Conservation (phyloP, 2,329 filamentous ascomycete genomes). For the Beauveria sp. region DNA sequence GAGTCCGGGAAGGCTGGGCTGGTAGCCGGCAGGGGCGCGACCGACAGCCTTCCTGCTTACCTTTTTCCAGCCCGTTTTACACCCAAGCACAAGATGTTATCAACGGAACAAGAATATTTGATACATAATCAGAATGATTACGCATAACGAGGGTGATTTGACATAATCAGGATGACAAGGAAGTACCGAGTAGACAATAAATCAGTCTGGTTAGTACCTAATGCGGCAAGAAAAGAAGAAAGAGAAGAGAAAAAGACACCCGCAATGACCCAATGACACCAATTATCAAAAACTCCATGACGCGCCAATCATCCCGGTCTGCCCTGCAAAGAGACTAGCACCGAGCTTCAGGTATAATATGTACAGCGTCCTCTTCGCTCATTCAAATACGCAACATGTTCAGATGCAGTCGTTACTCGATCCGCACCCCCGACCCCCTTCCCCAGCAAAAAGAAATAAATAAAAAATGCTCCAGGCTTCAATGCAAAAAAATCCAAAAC, state of each 20-base stretch:
- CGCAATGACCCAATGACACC: not conserved
- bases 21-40: not conserved
- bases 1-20: not conserved
- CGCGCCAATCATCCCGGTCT: not conserved
- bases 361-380: constrained; percentile 1
- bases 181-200: not conserved
- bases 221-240: not conserved
- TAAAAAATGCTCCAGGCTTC: constrained; percentile 1
- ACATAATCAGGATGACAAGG: not conserved
- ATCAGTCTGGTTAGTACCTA: constrained; percentile 1
- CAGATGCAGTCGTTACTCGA: constrained; percentile 4
- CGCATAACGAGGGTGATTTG: too few species aligned
- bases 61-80: not conserved
- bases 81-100: not conserved
- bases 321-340: not conserved
- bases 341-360: not conserved
- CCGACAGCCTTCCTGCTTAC: not conserved
- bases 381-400: not conserved
- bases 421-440: not conserved
- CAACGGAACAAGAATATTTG: too few species aligned
- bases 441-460: not conserved
- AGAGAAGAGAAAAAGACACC: not conserved
- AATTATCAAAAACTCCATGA: constrained; percentile 1
- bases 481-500: not conserved
- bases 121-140: too few species aligned